A percentile compares a stretch with the other conserved stretches of the same genome.
Conservation (phyloP, 495 filamentous ascomycete genomes). For the Neurospora pannonica region DNA sequence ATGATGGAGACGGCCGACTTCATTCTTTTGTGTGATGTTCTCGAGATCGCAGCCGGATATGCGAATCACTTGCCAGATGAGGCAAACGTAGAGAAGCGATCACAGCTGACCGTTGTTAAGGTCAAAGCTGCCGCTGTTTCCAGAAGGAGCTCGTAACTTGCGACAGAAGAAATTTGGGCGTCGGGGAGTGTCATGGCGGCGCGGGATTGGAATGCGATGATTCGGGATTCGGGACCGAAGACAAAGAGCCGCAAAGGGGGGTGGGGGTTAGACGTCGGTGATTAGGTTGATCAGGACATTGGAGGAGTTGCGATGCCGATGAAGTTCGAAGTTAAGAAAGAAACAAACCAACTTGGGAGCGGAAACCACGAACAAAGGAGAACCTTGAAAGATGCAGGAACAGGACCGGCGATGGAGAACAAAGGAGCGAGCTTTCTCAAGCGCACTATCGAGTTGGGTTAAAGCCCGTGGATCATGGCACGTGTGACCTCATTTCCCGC, state of each 20-base stretch:
- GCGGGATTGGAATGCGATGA: not conserved
- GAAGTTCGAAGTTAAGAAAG: not conserved
- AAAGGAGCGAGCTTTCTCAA: not conserved
- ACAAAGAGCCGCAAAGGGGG: not conserved
- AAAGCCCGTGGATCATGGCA: not conserved
- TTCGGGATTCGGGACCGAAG: not conserved
- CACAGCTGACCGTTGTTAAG: not conserved
- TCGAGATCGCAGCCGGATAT: not conserved
- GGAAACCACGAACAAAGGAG: not conserved
- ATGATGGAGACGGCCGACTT: constrained; percentile 32
- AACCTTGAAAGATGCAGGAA: not conserved
- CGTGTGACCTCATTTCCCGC: not conserved
- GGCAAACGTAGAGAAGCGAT: not conserved
- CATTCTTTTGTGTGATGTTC: not conserved
- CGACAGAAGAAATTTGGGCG: not conserved
- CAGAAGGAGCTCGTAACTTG: not conserved
- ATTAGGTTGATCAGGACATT: not conserved
- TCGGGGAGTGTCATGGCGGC: constrained; percentile 8
- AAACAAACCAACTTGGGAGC: not conserved
- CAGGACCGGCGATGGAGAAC: not conserved
- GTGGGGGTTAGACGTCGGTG: not conserved
- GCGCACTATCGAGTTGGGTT: not conserved
- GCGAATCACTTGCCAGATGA: not conserved
- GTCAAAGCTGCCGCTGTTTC: not conserved
- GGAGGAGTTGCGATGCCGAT: not conserved